phyloP scores from a whole-genome alignment of 352 stramenopile genomes.

The Halophytophthora polymorphica region DNA sequence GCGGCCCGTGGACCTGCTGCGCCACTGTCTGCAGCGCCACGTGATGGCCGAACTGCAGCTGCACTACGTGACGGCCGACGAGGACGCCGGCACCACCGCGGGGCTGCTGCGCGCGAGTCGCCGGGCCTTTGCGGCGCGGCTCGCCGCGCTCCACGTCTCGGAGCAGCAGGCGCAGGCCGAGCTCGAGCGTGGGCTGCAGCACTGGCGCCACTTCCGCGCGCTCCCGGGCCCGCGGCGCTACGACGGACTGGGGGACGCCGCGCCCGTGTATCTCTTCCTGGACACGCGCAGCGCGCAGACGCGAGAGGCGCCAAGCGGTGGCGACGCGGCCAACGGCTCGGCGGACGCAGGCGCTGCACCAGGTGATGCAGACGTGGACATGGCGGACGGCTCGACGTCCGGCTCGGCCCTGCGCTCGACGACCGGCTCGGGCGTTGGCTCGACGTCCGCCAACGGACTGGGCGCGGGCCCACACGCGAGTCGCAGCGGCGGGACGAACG shows the following conservation, averaged over 20 bases:
- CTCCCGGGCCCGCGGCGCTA: slow-evolving; percentile 18
- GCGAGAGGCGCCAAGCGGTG: slow-evolving; percentile 5
- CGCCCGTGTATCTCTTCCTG: slow-evolving; percentile 54
- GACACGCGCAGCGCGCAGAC: slow-evolving; percentile 36
- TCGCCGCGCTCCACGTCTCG: slow-evolving; percentile 23
- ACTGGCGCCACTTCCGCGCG: slow-evolving; percentile 26
- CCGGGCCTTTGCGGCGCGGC: slow-evolving; percentile 25
- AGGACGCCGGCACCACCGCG: slow-evolving; percentile 18
- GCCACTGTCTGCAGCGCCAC: slow-evolving; percentile 53
- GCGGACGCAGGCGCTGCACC: slow-evolving; percentile 1
- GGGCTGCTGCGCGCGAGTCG: slow-evolving; percentile 18
- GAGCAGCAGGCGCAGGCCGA: slow-evolving; percentile 14
- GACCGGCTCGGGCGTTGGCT: slow-evolving; percentile 2
- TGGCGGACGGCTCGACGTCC: slow-evolving; percentile 20
- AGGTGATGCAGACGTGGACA: slow-evolving; percentile 30
- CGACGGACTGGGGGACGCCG: slow-evolving; percentile 25
- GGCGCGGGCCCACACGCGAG: no score
- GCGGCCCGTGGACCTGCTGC: slow-evolving; percentile 39
- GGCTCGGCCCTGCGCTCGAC: no score
- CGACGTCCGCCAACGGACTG: background rate
- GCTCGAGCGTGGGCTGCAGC: slow-evolving; percentile 22
- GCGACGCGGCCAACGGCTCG: slow-evolving; percentile 1
- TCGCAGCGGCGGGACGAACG: no score
- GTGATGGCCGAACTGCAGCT: slow-evolving; percentile 50
- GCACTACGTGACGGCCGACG: slow-evolving; percentile 16